Percentiles rank a stretch among this genome's conserved stretches.
phyloP scores from a whole-genome alignment of 805 yeast species.

The Candida tammaniensis region DNA sequence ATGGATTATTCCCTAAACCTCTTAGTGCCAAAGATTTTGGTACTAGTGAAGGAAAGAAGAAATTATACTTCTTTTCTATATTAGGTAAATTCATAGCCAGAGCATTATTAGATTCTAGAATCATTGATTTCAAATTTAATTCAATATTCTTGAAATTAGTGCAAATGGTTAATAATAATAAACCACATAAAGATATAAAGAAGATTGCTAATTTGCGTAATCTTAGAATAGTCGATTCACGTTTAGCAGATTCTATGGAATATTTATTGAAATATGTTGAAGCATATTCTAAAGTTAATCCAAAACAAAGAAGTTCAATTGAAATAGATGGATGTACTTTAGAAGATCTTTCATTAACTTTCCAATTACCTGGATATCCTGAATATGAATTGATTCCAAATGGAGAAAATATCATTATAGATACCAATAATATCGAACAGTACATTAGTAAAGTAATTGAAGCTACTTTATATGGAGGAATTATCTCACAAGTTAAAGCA shows the following conservation, averaged over 20 bases:
- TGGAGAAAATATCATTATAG: slow-evolving; percentile 54
- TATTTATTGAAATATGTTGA: slow-evolving; percentile 46
- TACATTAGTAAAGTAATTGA: slow-evolving; percentile 61
- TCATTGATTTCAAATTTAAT: slow-evolving; percentile 78
- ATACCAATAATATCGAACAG: slow-evolving; percentile 49
- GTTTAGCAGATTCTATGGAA: slow-evolving; percentile 55
- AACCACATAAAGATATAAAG: slow-evolving; percentile 14
- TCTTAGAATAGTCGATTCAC: slow-evolving; percentile 53
- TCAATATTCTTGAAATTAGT: slow-evolving; percentile 65
- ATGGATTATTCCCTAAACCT: slow-evolving; percentile 78
- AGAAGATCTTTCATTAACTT: slow-evolving; percentile 57
- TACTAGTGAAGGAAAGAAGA: slow-evolving; percentile 36
- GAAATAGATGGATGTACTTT: slow-evolving; percentile 40
- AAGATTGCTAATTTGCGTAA: slow-evolving; percentile 31
- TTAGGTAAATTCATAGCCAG: slow-evolving; percentile 86
- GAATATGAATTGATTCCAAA: slow-evolving; percentile 52
- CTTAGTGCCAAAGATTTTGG: slow-evolving; percentile 24
- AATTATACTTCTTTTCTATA: slow-evolving; percentile 53
- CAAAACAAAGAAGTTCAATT: slow-evolving; percentile 15
- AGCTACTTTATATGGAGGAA: slow-evolving; percentile 59
- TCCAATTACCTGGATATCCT: slow-evolving; percentile 75
- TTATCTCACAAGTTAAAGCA: slow-evolving; percentile 58
- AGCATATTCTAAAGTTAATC: slow-evolving; percentile 16
- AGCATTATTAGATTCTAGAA: slow-evolving; percentile 81
- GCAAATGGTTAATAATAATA: slow-evolving; percentile 26